Conservation (phyloP, 768 basidiomycete species). For the Pholiota conissans region DNA sequence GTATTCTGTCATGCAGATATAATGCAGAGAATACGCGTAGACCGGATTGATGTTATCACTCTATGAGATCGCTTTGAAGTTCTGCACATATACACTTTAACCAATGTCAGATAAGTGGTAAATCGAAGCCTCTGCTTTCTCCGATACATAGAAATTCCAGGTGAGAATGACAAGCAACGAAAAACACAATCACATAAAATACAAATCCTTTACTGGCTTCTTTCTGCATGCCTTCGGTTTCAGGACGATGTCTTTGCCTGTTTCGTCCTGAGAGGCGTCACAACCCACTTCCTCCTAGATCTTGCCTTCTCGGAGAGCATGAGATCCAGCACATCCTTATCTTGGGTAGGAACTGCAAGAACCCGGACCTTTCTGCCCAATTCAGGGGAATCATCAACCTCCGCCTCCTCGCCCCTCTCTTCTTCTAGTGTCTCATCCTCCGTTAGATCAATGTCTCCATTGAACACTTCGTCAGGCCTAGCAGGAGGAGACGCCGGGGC, state of each 20-base stretch:
- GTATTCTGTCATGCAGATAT: no score
- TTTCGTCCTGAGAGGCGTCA: conserved; percentile 34
- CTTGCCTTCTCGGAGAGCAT: conserved; percentile 30
- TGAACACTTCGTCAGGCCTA: conserved; percentile 68
- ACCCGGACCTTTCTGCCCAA: conserved; percentile 53
- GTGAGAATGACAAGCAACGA: not conserved
- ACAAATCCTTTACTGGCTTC: not conserved
- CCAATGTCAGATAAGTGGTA: no score
- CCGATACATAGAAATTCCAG: not conserved
- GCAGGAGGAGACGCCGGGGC: conserved; percentile 34
- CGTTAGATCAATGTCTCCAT: conserved; percentile 65
- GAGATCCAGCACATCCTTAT: conserved; percentile 27
- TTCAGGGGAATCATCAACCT: conserved; percentile 74
- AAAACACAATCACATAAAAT: not conserved
- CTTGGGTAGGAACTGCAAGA: conserved; percentile 35
- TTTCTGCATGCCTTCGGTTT: not conserved
- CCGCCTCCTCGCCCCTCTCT: conserved; percentile 76
- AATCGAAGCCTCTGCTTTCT: not conserved
- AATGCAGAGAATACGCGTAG: no score
- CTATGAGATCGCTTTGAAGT: no score
- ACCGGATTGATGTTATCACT: no score
- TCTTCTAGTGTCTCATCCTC: conserved; percentile 81
- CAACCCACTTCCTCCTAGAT: conserved; percentile 38
- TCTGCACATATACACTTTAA: no score
- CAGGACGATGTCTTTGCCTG: conserved; percentile 34